These are phyloP conservation scores for Paraphaeosphaeria sporulosa DNA, from an alignment of 2,329 filamentous ascomycete genomes.

Conservation along the genomic window DNA sequence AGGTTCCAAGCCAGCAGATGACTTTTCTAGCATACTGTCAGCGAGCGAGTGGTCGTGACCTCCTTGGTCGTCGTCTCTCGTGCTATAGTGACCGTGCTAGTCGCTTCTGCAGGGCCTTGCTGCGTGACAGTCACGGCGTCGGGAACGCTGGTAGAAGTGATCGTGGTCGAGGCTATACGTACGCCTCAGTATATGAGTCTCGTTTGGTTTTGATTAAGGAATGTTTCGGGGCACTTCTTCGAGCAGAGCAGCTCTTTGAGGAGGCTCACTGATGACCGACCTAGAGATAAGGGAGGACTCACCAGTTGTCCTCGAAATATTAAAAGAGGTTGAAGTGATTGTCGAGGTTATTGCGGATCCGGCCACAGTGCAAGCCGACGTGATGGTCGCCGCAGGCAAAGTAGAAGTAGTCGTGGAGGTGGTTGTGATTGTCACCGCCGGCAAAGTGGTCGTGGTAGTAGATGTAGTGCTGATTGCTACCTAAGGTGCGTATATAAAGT, in stretches of 20 bases:
- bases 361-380: too few species aligned
- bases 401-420: not conserved
- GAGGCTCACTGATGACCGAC: too few species aligned
- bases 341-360: too few species aligned
- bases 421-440: too few species aligned
- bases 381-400: not conserved
- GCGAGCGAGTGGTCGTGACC: not conserved
- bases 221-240: too few species aligned
- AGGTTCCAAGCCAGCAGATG: not conserved
- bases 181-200: too few species aligned
- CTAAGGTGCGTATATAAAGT: too few species aligned
- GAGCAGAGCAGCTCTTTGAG: too few species aligned
- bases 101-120: not conserved
- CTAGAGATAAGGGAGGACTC: not conserved
- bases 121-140: too few species aligned
- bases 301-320: not conserved
- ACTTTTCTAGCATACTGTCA: not conserved
- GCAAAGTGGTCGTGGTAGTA: not conserved
- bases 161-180: not conserved
- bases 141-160: not conserved
- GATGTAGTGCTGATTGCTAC: too few species aligned
- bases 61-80: slow-evolving; percentile 1
- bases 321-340: not conserved
- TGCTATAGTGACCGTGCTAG: not conserved
- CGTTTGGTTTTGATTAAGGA: too few species aligned